Conservation (phyloP, 164 flowering plant species). For the Liriodendron chinense region DNA sequence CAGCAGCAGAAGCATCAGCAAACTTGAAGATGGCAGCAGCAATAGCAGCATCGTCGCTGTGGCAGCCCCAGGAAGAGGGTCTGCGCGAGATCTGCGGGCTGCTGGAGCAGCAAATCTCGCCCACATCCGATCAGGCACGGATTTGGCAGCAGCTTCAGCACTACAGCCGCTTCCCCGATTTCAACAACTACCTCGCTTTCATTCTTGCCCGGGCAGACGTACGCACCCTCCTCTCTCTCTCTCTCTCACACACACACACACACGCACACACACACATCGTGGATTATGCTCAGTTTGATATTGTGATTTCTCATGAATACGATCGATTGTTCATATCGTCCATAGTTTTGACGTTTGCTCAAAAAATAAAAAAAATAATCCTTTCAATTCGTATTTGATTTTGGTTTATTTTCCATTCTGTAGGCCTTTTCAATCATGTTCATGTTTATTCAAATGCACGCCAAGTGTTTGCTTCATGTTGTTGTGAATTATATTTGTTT, state of each 20-base stretch:
- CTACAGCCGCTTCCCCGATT: slow-evolving; percentile 88
- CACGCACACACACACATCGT: not conserved
- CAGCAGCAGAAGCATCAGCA: not conserved
- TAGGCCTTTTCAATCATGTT: not conserved
- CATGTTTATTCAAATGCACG: not conserved
- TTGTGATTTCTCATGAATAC: not conserved
- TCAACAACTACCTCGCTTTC: slow-evolving; percentile 94
- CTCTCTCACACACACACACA: not conserved
- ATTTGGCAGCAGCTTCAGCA: slow-evolving; percentile 92
- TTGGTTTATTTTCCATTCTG: not conserved
- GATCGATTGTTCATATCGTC: not conserved
- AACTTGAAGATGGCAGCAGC: not conserved
- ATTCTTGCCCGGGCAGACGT: slow-evolving; percentile 90
- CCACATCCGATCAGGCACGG: slow-evolving; percentile 75
- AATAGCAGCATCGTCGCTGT: slow-evolving; percentile 27
- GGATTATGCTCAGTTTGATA: not conserved
- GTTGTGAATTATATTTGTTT: too few species aligned
- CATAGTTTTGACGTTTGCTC: not conserved
- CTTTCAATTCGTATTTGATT: not conserved
- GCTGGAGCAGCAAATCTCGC: slow-evolving; percentile 84
- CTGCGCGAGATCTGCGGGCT: slow-evolving; percentile 81
- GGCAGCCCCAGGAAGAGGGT: slow-evolving; percentile 92
- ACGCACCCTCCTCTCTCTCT: not conserved
- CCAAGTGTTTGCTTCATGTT: not conserved
- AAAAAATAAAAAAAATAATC: not conserved